phyloP scores from a whole-genome alignment of 2,329 filamentous ascomycete species.

The Pleurostoma richardsiae region DNA sequence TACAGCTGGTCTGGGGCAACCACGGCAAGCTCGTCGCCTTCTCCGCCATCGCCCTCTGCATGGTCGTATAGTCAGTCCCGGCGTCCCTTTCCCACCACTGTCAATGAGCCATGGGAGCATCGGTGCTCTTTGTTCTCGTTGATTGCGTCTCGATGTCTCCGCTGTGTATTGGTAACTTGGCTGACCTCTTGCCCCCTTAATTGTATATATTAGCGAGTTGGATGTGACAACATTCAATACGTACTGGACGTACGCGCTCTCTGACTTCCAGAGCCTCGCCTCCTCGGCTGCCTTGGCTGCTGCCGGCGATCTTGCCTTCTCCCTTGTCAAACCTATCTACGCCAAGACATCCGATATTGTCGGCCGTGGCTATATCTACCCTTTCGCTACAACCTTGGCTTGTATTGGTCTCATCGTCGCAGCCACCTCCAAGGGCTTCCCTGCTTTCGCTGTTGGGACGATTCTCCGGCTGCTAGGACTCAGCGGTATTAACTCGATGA shows the following conservation, averaged over 20 bases:
- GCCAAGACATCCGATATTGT: conserved; percentile 36
- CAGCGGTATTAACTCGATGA: conserved; percentile 19
- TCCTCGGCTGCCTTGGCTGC: conserved; percentile 26
- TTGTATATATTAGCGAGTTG: not conserved
- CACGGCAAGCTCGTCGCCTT: not conserved
- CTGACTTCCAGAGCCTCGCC: conserved; percentile 28
- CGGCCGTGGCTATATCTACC: conserved; percentile 30
- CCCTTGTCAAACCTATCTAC: conserved; percentile 31
- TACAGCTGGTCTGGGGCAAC: not conserved
- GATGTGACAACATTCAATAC: conserved; percentile 28
- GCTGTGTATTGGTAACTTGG: not conserved
- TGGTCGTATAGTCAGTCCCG: not conserved
- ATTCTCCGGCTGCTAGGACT: conserved; percentile 16
- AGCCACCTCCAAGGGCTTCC: conserved; percentile 20
- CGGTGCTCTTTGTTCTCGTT: no score
- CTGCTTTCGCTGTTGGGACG: conserved; percentile 29
- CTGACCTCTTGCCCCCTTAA: not conserved
- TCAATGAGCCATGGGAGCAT: no score
- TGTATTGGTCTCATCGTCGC: not conserved
- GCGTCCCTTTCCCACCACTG: no score
- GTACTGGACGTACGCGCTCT: conserved; percentile 33
- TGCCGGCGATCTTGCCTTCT: conserved; percentile 28
- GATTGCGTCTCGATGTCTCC: no score
- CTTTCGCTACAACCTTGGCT: conserved; percentile 22
- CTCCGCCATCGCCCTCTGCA: not conserved